Conservation (phyloP, 1,284 basidiomycete species). For the Psilocybe mexicana region DNA sequence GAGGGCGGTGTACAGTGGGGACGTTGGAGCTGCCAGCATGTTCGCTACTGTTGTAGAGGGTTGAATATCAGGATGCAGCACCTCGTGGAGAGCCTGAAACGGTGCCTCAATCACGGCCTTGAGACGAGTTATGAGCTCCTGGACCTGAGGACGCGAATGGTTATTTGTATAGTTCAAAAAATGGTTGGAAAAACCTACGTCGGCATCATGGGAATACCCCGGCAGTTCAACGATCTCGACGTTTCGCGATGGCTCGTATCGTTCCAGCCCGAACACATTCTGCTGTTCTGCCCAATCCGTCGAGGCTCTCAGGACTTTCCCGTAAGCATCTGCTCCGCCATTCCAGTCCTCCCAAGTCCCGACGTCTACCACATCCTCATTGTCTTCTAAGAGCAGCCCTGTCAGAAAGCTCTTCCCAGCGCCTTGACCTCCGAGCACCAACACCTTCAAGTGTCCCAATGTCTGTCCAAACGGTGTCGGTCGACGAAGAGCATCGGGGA, state of each 20-base stretch:
- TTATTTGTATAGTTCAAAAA: neutral
- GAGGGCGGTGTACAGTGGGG: constrained; percentile 58
- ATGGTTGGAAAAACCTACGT: constrained; percentile 34
- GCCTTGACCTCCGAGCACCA: constrained; percentile 52
- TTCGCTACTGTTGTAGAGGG: constrained; percentile 51
- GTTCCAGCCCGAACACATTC: constrained; percentile 64
- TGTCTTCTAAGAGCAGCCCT: constrained; percentile 53
- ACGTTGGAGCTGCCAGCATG: constrained; percentile 53
- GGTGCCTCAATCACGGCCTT: constrained; percentile 54
- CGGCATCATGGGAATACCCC: constrained; percentile 41
- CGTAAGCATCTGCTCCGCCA: constrained; percentile 25
- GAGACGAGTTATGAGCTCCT: constrained; percentile 34
- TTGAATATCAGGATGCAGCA: constrained; percentile 49
- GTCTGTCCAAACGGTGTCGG: constrained; percentile 68
- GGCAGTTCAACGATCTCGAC: constrained; percentile 57
- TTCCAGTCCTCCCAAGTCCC: constrained; percentile 53
- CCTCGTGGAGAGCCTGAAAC: constrained; percentile 50
- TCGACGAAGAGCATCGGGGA: constrained; percentile 56
- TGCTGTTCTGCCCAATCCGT: constrained; percentile 70
- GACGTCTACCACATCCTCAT: constrained; percentile 63
- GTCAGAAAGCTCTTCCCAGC: constrained; percentile 35
- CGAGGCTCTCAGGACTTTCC: constrained; percentile 51
- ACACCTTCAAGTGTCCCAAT: constrained; percentile 56
- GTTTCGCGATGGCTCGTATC: constrained; percentile 61
- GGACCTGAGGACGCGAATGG: constrained; percentile 22